Evolutionary conservation across 345 rosid genomes (phyloP).

Genomic region (Pistacia vera): DNA sequence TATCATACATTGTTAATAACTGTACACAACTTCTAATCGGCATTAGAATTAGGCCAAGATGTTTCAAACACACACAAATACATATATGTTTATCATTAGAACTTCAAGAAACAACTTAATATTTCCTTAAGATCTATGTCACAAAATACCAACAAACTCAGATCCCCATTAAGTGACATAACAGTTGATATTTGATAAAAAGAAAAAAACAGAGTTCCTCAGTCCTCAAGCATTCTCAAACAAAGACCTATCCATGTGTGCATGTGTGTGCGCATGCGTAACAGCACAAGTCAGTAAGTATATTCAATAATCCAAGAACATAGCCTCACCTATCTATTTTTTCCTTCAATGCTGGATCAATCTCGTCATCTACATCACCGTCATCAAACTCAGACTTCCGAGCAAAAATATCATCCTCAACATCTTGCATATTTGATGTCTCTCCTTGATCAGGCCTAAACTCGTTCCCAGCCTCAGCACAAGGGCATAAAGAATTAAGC

Average conservation of each 20-base stretch:
- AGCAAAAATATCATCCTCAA: conserved; percentile 39
- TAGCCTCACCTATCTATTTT: conserved; percentile 70
- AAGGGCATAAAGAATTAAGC: conserved; percentile 33
- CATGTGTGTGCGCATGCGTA: not conserved
- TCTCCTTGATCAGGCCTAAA: conserved; percentile 38
- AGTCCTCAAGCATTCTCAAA: not conserved
- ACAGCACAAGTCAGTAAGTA: not conserved
- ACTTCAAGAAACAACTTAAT: not conserved
- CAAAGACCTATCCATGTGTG: not conserved
- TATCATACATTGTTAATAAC: not conserved
- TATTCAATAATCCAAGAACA: not conserved
- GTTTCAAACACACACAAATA: not conserved
- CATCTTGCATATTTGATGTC: conserved; percentile 42
- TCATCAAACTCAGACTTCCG: conserved; percentile 59
- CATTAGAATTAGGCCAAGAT: not conserved
- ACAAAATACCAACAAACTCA: not conserved
- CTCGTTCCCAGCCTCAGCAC: conserved; percentile 36
- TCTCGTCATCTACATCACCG: conserved; percentile 69
- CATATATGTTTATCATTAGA: not conserved
- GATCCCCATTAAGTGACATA: not conserved
- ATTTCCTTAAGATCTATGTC: not conserved
- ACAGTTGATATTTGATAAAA: not conserved
- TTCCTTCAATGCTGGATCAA: conserved; percentile 85
- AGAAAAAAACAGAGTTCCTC: not conserved
- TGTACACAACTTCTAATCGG: not conserved